Conservation (phyloP, 371 early-diverging fungal species). For the Lichtheimia hyalospora region DNA sequence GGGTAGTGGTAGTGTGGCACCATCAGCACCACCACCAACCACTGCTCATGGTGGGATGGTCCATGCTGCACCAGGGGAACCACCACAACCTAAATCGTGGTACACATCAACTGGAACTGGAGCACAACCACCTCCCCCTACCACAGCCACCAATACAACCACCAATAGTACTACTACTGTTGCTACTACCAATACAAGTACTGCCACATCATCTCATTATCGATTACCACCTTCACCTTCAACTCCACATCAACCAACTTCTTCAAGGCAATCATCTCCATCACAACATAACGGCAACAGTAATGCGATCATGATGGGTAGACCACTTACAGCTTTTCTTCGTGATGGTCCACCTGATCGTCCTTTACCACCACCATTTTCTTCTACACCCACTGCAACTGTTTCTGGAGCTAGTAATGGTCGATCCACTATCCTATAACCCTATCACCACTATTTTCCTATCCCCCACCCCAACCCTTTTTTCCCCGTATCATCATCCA, state of each 20-base stretch:
- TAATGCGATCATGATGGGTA: slow-evolving; percentile 15
- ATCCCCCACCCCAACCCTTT: too few relatives aligned
- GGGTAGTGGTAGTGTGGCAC: too few relatives aligned
- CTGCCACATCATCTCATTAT: slow-evolving; percentile 9
- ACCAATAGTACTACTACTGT: background rate
- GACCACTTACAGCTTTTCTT: slow-evolving; percentile 21
- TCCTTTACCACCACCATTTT: background rate
- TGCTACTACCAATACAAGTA: background rate
- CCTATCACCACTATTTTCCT: too few relatives aligned
- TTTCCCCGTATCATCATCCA: too few relatives aligned
- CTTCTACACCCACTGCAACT: background rate
- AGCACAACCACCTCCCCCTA: background rate
- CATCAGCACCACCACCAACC: too few relatives aligned
- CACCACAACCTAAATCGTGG: too few relatives aligned
- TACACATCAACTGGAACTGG: too few relatives aligned
- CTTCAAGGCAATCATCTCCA: slow-evolving; percentile 8
- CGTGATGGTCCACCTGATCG: slow-evolving; percentile 7
- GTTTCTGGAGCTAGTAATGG: background rate
- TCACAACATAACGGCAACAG: slow-evolving; percentile 2
- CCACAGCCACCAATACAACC: background rate
- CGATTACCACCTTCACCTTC: slow-evolving; percentile 6
- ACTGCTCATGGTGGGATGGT: too few relatives aligned
- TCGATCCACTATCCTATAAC: slow-evolving; percentile 1
- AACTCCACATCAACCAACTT: slow-evolving; percentile 18
- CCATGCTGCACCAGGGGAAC: too few relatives aligned